A percentile compares a stretch with the other conserved stretches of the same genome.
phyloP scores from a whole-genome alignment of 1,284 basidiomycete genomes.

The Waitea zeae region DNA sequence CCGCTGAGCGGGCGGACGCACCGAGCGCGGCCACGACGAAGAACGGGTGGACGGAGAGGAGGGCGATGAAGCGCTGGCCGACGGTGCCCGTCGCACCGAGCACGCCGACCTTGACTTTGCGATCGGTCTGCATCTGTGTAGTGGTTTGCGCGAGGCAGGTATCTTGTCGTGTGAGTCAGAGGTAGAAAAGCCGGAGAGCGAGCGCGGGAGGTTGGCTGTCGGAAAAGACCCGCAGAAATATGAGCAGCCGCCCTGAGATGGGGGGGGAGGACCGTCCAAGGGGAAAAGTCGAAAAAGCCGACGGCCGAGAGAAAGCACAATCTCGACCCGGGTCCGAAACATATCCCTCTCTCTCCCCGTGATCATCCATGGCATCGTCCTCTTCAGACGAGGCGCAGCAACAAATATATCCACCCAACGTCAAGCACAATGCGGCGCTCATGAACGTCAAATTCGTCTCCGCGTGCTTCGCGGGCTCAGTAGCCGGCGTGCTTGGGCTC shows the following conservation, averaged over 20 bases:
- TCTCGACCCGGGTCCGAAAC: too few relatives aligned
- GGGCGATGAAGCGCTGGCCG: conserved; percentile 87
- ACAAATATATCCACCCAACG: conserved; percentile 54
- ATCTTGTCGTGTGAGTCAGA: too few relatives aligned
- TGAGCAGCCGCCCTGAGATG: too few relatives aligned
- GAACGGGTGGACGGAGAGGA: conserved; percentile 82
- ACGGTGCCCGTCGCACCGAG: conserved; percentile 96
- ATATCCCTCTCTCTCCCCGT: background rate
- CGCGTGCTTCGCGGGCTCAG: conserved; percentile 69
- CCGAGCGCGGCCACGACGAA: conserved; percentile 82
- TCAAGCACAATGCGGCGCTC: conserved; percentile 49
- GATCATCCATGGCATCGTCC: conserved; percentile 1
- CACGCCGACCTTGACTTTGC: conserved; percentile 70
- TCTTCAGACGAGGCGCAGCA: too few relatives aligned
- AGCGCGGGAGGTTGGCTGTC: too few relatives aligned
- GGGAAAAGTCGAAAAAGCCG: conserved; percentile 17
- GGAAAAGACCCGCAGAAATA: too few relatives aligned
- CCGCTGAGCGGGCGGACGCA: conserved; percentile 80
- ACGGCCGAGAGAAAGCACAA: too few relatives aligned
- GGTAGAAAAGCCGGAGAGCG: too few relatives aligned
- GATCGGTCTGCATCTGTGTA: conserved; percentile 7
- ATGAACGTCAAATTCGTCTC: conserved; percentile 59
- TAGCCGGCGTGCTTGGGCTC: conserved; percentile 74
- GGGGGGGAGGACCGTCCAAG: conserved; percentile 2
- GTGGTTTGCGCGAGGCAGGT: too few relatives aligned